Conservation (phyloP, 352 stramenopile genomes). For the Aphanomyces astaci region DNA sequence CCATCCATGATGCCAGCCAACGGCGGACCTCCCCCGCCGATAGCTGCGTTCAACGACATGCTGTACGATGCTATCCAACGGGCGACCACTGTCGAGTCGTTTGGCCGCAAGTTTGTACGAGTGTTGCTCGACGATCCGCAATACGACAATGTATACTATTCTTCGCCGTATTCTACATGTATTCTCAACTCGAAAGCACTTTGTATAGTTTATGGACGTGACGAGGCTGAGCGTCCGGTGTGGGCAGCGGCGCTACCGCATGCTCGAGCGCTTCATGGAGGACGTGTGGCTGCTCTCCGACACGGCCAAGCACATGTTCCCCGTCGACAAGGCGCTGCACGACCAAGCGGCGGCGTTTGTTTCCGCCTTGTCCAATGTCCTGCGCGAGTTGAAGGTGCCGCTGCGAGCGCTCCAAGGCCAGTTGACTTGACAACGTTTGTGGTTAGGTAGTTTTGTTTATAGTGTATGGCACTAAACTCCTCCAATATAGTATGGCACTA, state of each 20-base stretch:
- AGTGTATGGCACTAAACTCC: no score
- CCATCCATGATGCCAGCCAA: background rate
- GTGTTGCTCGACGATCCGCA: slow-evolving; percentile 5
- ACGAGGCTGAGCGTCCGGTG: slow-evolving; percentile 1
- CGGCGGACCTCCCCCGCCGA: background rate
- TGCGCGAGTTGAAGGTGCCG: background rate
- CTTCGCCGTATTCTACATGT: background rate
- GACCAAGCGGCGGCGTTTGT: background rate
- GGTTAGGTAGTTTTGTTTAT: no score
- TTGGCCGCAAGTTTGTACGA: slow-evolving; percentile 2
- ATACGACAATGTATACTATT: background rate
- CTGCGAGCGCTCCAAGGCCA: slow-evolving; percentile 6
- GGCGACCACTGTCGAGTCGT: background rate
- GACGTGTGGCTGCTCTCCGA: slow-evolving; percentile 10
- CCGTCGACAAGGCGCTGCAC: background rate
- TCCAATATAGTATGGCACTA: no score
- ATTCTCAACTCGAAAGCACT: background rate
- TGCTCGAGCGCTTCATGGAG: background rate
- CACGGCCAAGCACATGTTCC: background rate
- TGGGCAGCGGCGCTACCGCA: slow-evolving; percentile 10
- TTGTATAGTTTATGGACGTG: slow-evolving; percentile 16
- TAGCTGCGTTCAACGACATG: slow-evolving; percentile 5
- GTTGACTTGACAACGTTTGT: no score
- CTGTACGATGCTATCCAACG: slow-evolving; percentile 1
- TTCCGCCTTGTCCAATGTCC: background rate